A percentile compares a stretch with the other conserved stretches of the same genome.
These are phyloP conservation scores for Phytophthora ohioensis DNA, from an alignment of 352 stramenopile genomes.

Conservation along the genomic window DNA sequence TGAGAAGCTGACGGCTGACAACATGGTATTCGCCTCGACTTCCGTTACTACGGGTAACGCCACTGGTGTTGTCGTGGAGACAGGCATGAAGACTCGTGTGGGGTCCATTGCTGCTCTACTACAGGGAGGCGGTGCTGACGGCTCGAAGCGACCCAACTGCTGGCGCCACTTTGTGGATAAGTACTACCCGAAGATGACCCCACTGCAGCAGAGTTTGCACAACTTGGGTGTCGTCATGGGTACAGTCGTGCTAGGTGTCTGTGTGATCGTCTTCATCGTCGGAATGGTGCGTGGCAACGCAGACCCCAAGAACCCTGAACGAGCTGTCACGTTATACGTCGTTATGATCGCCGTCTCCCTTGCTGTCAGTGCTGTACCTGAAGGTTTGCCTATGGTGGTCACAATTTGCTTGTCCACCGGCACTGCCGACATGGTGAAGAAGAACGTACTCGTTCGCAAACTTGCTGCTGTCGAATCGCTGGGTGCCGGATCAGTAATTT, in stretches of 20 bases:
- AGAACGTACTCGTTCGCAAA: slow-evolving; percentile 88
- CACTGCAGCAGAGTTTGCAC: slow-evolving; percentile 94
- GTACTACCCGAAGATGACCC: slow-evolving; percentile 85
- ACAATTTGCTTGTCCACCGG: slow-evolving; percentile 80
- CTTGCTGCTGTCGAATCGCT: slow-evolving; percentile 84
- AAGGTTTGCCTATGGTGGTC: slow-evolving; percentile 82
- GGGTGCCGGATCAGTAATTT: slow-evolving; percentile 93
- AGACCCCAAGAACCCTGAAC: slow-evolving; percentile 77
- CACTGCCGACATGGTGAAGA: slow-evolving; percentile 81
- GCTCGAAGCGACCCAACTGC: slow-evolving; percentile 55
- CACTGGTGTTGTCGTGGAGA: slow-evolving; percentile 67
- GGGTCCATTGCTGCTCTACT: slow-evolving; percentile 70
- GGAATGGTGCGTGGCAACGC: slow-evolving; percentile 74
- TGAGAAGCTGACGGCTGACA: slow-evolving; percentile 69
- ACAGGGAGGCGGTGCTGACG: slow-evolving; percentile 41
- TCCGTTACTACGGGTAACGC: slow-evolving; percentile 74
- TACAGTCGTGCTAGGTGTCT: slow-evolving; percentile 89
- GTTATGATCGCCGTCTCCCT: slow-evolving; percentile 95
- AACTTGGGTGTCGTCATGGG: slow-evolving; percentile 94
- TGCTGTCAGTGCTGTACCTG: slow-evolving; percentile 72
- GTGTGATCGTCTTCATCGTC: slow-evolving; percentile 93
- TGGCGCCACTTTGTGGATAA: slow-evolving; percentile 67
- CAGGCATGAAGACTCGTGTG: slow-evolving; percentile 70
- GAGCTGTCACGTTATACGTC: slow-evolving; percentile 93
- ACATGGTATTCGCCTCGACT: slow-evolving; percentile 95